A percentile compares a stretch with the other conserved stretches of the same genome.
These are phyloP conservation scores for Onygena corvina DNA, from an alignment of 2,329 filamentous ascomycete species.

Conservation along the genomic window DNA sequence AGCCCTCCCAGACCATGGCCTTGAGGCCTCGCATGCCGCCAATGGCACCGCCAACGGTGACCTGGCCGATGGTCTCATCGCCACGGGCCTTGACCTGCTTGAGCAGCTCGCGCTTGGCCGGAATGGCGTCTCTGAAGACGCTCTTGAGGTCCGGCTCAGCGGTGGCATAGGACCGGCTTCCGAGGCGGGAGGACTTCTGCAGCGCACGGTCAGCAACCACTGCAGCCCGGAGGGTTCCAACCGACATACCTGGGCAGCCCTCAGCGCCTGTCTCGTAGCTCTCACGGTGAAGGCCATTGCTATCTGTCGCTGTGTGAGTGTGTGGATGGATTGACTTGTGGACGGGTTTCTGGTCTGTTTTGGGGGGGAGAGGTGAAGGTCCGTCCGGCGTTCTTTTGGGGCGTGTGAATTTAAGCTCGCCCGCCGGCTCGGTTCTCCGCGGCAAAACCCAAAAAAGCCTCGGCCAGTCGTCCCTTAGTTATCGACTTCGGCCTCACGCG, in stretches of 20 bases:
- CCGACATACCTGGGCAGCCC: constrained; percentile 27
- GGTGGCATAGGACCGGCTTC: constrained; percentile 39
- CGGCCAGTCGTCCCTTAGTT: neutral
- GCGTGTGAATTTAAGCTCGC: constrained; percentile 1
- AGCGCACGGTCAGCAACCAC: neutral
- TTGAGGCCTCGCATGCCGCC: constrained; percentile 97
- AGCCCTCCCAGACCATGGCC: constrained; percentile 98
- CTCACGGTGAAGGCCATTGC: constrained; percentile 28
- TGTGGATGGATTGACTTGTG: neutral
- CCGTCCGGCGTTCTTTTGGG: neutral
- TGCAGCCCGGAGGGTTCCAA: neutral
- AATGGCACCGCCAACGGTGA: constrained; percentile 87
- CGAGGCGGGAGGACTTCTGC: constrained; percentile 16
- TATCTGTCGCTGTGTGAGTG: constrained; percentile 2
- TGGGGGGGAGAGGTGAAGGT: neutral
- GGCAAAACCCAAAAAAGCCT: neutral
- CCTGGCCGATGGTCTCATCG: constrained; percentile 73
- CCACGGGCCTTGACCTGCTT: constrained; percentile 84
- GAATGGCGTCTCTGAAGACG: constrained; percentile 70
- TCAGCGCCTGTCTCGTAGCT: constrained; percentile 29
- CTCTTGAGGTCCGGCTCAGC: constrained; percentile 83
- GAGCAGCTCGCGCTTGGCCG: constrained; percentile 82
- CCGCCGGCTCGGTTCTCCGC: constrained; percentile 4
- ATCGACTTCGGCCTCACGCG: constrained; percentile 3
- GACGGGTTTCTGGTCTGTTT: neutral